Evolutionary conservation across 2,329 filamentous ascomycete genomes (phyloP).

Genomic region (Trichoderma koningii): DNA sequence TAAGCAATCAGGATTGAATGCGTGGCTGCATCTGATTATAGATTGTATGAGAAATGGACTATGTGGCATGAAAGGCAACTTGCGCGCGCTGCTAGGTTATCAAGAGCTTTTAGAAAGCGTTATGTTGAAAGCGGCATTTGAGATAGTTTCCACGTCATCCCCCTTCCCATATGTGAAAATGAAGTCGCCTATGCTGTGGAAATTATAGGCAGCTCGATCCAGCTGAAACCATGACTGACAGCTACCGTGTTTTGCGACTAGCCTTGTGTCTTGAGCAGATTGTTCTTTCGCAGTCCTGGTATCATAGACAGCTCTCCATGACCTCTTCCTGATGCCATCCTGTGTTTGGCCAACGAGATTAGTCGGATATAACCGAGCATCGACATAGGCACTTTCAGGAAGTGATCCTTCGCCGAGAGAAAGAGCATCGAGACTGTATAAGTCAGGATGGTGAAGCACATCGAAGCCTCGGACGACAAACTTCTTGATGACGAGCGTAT

Average conservation of each 20-base stretch:
- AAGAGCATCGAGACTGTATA: constrained; percentile 14
- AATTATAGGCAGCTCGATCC: constrained; percentile 41
- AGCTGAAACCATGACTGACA: constrained; percentile 40
- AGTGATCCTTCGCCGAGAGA: neutral
- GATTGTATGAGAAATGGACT: too few relatives aligned
- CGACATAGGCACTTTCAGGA: neutral
- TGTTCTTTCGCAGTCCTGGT: constrained; percentile 28
- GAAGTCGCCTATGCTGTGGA: constrained; percentile 38
- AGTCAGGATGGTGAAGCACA: neutral
- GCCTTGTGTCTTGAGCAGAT: constrained; percentile 30
- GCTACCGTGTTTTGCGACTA: constrained; percentile 36
- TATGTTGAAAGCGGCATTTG: neutral
- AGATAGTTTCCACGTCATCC: neutral
- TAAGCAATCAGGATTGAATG: too few relatives aligned
- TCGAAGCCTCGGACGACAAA: neutral
- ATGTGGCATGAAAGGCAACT: too few relatives aligned
- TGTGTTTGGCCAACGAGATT: constrained; percentile 6
- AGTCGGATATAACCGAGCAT: constrained; percentile 4
- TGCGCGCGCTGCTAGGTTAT: too few relatives aligned
- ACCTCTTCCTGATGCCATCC: constrained; percentile 21
- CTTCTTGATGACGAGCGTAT: neutral
- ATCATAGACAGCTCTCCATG: constrained; percentile 42
- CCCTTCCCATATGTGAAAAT: neutral
- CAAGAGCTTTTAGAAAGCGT: neutral
- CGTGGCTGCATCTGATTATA: too few relatives aligned